These are phyloP conservation scores for Chlamydomonas schloesseri DNA, from an alignment of 139 green algal species.

Conservation along the genomic window DNA sequence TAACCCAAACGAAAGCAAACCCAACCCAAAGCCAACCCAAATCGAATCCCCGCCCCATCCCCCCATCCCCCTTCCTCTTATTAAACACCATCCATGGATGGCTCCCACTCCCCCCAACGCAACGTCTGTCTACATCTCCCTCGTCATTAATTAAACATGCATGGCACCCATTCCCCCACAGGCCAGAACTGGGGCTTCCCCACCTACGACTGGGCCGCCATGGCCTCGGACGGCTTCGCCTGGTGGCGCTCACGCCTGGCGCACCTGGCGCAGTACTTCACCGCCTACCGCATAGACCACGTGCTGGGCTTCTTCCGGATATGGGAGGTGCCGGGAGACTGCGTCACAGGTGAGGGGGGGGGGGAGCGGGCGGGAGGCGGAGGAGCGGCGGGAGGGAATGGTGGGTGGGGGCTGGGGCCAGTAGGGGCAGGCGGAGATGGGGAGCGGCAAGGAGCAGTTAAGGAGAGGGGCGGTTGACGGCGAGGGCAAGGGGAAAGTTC, in stretches of 20 bases:
- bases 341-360: conserved; percentile 57
- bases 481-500: too few species aligned
- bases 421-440: neutral
- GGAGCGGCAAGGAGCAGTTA: neutral
- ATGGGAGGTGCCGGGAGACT: conserved; percentile 92
- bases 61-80: too few species aligned
- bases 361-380: too few species aligned
- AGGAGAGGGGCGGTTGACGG: neutral
- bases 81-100: neutral
- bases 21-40: too few species aligned
- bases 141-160: too few species aligned
- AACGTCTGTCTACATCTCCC: too few species aligned
- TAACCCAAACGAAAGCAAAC: too few species aligned
- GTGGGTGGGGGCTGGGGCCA: neutral
- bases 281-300: conserved; percentile 96
- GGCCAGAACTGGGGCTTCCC: conserved; percentile 98
- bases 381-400: too few species aligned
- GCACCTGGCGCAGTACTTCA: conserved; percentile 94
- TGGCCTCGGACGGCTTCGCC: conserved; percentile 88
- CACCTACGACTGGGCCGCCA: conserved; percentile 97
- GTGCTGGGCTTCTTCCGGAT: conserved; percentile 99
- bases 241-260: conserved; percentile 78
- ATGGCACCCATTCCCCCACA: conserved; percentile 12
- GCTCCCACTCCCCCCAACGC: neutral
- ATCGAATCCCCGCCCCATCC: too few species aligned